These are phyloP conservation scores for Leccinum colubrinum DNA, from an alignment of 1,284 basidiomycete species.

Conservation along the genomic window DNA sequence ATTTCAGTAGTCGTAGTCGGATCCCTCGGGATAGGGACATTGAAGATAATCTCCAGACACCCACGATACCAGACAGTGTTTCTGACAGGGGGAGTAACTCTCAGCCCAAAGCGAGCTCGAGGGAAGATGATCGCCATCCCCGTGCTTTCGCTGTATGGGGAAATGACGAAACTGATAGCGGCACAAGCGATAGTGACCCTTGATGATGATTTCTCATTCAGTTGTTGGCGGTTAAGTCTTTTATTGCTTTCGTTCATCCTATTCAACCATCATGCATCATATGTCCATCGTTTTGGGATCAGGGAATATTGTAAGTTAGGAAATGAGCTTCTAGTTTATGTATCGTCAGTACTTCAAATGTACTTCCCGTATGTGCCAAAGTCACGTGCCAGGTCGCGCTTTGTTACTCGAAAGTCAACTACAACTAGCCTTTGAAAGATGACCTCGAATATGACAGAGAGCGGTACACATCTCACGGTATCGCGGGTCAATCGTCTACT, in stretches of 20 bases:
- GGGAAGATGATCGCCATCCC: constrained; percentile 40
- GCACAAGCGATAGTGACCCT: constrained; percentile 67
- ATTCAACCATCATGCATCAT: background rate
- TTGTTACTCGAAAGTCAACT: background rate
- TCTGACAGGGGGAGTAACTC: constrained; percentile 35
- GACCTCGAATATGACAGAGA: constrained; percentile 10
- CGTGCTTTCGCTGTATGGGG: constrained; percentile 81
- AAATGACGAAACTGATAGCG: constrained; percentile 85
- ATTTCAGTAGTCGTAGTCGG: constrained; percentile 47
- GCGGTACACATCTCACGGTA: constrained; percentile 34
- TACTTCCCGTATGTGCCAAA: background rate
- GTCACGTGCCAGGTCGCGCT: constrained; percentile 19
- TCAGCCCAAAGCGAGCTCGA: constrained; percentile 38
- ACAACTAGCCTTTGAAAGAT: background rate
- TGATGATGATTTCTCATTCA: constrained; percentile 9
- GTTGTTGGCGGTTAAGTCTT: background rate
- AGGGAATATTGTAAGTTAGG: background rate
- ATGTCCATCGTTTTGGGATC: constrained; percentile 2
- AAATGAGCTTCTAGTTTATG: background rate
- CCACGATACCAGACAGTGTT: constrained; percentile 47
- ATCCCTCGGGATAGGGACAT: constrained; percentile 57
- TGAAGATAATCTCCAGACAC: constrained; percentile 54
- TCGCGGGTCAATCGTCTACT: constrained; percentile 52
- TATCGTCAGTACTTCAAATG: background rate
- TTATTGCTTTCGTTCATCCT: constrained; percentile 3